Evolutionary conservation across 2,329 filamentous ascomycete species (phyloP).

Genomic region (Paraphoma sp.): DNA sequence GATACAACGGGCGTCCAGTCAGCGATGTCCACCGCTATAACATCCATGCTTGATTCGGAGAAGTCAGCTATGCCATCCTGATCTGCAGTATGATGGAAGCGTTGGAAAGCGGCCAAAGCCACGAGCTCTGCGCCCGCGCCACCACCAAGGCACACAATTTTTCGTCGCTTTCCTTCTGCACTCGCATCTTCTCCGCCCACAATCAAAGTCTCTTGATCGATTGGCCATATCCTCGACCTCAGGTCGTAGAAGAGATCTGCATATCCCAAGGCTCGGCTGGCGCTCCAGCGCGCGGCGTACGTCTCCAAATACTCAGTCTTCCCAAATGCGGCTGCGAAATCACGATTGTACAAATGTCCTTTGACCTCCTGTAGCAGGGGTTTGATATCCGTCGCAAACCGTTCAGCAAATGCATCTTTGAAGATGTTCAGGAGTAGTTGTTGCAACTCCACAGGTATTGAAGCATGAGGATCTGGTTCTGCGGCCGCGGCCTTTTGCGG

Average conservation of each 20-base stretch:
- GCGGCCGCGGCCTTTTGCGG: slow-evolving; percentile 13
- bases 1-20: slow-evolving; percentile 73
- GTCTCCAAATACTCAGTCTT: slow-evolving; percentile 73
- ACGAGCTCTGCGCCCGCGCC: slow-evolving; percentile 72
- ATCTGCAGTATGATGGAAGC: too few relatives aligned
- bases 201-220: background rate
- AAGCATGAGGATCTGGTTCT: slow-evolving; percentile 9
- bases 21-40: slow-evolving; percentile 81
- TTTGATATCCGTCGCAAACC: slow-evolving; percentile 55
- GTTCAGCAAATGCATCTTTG: slow-evolving; percentile 63
- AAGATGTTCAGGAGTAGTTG: slow-evolving; percentile 79
- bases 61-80: background rate
- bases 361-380: slow-evolving; percentile 81
- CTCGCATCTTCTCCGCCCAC: background rate
- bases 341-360: slow-evolving; percentile 80
- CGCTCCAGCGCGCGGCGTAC: slow-evolving; percentile 92
- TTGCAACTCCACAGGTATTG: slow-evolving; percentile 63
- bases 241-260: slow-evolving; percentile 61
- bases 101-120: slow-evolving; percentile 55
- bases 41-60: slow-evolving; percentile 28
- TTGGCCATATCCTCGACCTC: slow-evolving; percentile 22
- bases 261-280: slow-evolving; percentile 83
- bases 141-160: slow-evolving; percentile 66
- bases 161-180: slow-evolving; percentile 21
- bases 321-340: slow-evolving; percentile 83